Conservation (phyloP, 306 rosid genomes). For the Corylus americana region DNA sequence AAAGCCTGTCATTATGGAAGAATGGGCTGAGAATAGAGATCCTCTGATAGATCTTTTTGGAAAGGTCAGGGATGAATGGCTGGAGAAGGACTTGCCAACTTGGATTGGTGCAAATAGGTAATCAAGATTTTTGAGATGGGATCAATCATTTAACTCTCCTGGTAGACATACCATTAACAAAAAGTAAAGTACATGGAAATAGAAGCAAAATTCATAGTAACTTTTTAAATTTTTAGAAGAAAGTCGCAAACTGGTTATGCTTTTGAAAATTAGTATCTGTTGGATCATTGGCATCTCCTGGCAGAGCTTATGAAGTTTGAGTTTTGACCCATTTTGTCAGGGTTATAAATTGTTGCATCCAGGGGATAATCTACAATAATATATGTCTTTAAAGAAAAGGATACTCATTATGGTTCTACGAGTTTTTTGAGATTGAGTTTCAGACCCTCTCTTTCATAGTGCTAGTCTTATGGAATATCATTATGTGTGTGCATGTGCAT, state of each 20-base stretch:
- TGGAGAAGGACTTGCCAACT: constrained; percentile 63
- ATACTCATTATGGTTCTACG: not conserved
- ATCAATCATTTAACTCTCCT: not conserved
- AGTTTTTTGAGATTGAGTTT: not conserved
- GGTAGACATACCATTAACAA: constrained; percentile 7
- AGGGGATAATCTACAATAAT: not conserved
- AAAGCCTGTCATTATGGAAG: constrained; percentile 73
- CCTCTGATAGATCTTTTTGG: constrained; percentile 65
- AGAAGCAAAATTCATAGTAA: not conserved
- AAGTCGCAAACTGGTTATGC: not conserved
- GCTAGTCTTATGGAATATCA: not conserved
- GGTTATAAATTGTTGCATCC: not conserved
- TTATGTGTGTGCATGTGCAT: not conserved
- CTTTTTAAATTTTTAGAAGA: not conserved
- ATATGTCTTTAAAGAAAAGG: not conserved
- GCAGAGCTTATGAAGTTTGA: not conserved
- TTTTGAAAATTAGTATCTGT: not conserved
- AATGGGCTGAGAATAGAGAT: constrained; percentile 75
- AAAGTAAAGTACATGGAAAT: constrained; percentile 6
- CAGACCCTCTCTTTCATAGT: not conserved
- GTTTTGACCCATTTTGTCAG: not conserved
- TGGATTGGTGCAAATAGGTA: constrained; percentile 95
- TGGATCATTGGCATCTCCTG: not conserved
- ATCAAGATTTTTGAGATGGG: constrained; percentile 14
- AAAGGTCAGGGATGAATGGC: constrained; percentile 87